A percentile compares a stretch with the other conserved stretches of the same genome.
Evolutionary conservation across 2,329 filamentous ascomycete species (phyloP).

Genomic region (Cladosporium sp.): DNA sequence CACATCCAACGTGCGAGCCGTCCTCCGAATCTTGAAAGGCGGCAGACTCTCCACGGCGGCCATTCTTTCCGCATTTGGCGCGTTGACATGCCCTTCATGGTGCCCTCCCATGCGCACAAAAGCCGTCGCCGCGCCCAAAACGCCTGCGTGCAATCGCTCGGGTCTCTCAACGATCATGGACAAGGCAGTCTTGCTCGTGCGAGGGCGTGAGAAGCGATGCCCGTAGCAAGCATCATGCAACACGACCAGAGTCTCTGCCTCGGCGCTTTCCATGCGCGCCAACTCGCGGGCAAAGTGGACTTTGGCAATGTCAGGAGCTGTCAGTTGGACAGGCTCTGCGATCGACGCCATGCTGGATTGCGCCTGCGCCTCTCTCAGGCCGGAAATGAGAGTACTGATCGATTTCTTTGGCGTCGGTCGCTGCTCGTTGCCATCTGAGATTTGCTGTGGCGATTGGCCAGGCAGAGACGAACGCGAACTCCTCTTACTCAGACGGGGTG

Average conservation of each 20-base stretch:
- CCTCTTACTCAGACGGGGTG: conserved; percentile 19
- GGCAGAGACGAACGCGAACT: conserved; percentile 26
- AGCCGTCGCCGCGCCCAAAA: conserved; percentile 76
- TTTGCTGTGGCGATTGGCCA: conserved; percentile 11
- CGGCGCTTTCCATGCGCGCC: conserved; percentile 48
- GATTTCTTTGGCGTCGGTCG: conserved; percentile 30
- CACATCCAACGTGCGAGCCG: conserved; percentile 64
- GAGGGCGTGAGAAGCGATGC: conserved; percentile 81
- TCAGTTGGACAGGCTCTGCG: conserved; percentile 28
- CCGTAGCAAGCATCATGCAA: conserved; percentile 94
- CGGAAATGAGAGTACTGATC: conserved; percentile 30
- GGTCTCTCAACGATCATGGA: conserved; percentile 87
- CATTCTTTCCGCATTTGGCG: conserved; percentile 55
- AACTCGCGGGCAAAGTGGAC: conserved; percentile 66
- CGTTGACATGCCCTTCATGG: conserved; percentile 64
- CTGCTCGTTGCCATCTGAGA: conserved; percentile 19
- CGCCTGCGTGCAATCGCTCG: conserved; percentile 78
- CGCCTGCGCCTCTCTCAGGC: conserved; percentile 29
- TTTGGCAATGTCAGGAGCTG: conserved; percentile 26
- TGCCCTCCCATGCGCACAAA: conserved; percentile 86
- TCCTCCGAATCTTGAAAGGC: conserved; percentile 81
- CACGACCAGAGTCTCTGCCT: conserved; percentile 68
- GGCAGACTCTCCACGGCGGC: conserved; percentile 50
- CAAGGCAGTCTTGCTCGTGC: conserved; percentile 65
- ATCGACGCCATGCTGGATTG: conserved; percentile 28